A percentile compares a stretch with the other conserved stretches of the same genome.
Conservation (phyloP, 2,329 filamentous ascomycete species). For the Cladobotryum mycophilum region DNA sequence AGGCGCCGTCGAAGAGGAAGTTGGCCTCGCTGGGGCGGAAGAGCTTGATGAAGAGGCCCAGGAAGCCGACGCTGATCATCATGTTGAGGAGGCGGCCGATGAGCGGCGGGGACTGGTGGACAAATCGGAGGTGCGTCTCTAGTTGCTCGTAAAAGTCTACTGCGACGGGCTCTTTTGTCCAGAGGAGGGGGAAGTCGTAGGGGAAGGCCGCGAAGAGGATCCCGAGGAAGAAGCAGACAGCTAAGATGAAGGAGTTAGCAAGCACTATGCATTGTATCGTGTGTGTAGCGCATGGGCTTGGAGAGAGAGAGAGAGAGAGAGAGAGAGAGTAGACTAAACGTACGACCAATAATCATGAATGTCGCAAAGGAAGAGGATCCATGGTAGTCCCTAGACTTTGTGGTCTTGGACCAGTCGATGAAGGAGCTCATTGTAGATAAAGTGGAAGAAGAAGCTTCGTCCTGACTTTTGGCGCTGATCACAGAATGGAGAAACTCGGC, state of each 20-base stretch:
- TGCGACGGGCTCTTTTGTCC: conserved; percentile 60
- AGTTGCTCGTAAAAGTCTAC: conserved; percentile 73
- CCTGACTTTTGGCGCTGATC: neutral
- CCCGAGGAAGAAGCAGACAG: conserved; percentile 94
- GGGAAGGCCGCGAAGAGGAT: conserved; percentile 95
- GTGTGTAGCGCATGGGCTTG: neutral
- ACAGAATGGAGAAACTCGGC: neutral
- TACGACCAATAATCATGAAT: conserved; percentile 94
- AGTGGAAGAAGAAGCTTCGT: neutral
- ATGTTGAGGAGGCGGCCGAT: conserved; percentile 93
- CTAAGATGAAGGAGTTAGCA: conserved; percentile 34
- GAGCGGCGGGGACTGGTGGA: conserved; percentile 85
- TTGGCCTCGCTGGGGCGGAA: conserved; percentile 92
- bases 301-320: neutral
- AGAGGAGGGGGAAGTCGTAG: conserved; percentile 89
- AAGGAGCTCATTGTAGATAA: conserved; percentile 26
- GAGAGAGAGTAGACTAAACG: conserved; percentile 32
- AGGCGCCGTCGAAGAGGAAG: conserved; percentile 86
- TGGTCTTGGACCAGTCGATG: conserved; percentile 52
- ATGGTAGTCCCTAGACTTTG: conserved; percentile 50
- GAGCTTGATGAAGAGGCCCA: conserved; percentile 88
- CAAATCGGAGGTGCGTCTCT: conserved; percentile 82
- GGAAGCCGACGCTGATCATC: conserved; percentile 77
- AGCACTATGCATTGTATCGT: neutral
- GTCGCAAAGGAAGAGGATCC: conserved; percentile 78